Conservation (phyloP, 73 alveolate genomes). For the Paramecium tetraurelia region DNA sequence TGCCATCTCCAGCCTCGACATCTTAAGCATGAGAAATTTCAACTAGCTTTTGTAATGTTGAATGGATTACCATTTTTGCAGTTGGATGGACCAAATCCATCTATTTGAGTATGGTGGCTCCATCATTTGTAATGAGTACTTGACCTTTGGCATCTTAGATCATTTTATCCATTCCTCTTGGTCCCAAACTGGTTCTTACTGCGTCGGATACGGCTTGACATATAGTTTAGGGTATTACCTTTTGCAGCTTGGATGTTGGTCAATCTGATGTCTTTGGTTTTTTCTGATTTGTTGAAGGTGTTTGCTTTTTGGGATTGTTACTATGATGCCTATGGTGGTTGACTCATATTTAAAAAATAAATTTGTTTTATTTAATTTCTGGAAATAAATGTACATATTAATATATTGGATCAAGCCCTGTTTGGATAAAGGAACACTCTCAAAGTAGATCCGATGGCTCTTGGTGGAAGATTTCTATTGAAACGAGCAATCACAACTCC, state of each 20-base stretch:
- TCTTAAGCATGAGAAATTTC: slow-evolving; percentile 99
- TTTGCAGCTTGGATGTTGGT: slow-evolving; percentile 62
- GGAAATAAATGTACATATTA: slow-evolving; percentile 30
- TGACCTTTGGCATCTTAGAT: slow-evolving; percentile 85
- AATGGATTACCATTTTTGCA: slow-evolving; percentile 93
- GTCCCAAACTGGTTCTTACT: slow-evolving; percentile 99
- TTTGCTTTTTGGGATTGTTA: not conserved
- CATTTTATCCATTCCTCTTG: slow-evolving; percentile 99
- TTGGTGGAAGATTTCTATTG: slow-evolving; percentile 86
- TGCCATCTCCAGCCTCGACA: slow-evolving; percentile 99
- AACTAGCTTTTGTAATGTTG: slow-evolving; percentile 70
- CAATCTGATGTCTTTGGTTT: slow-evolving; percentile 59
- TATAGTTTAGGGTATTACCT: slow-evolving; percentile 6
- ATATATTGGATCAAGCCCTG: slow-evolving; percentile 51
- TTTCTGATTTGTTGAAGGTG: slow-evolving; percentile 50
- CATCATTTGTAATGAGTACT: slow-evolving; percentile 98
- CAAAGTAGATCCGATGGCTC: slow-evolving; percentile 85
- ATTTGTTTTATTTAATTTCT: slow-evolving; percentile 34
- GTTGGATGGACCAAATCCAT: slow-evolving; percentile 99
- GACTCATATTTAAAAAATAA: not conserved
- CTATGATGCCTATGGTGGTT: not conserved
- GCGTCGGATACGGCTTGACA: slow-evolving; percentile 92
- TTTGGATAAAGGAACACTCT: slow-evolving; percentile 93
- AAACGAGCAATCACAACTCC: slow-evolving; percentile 89
- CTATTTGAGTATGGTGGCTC: slow-evolving; percentile 98